Evolutionary conservation across 306 rosid genomes (phyloP), one percentile per base, ranked within the genome.

Genomic region (Heteromeles arbutifolia): DNA sequence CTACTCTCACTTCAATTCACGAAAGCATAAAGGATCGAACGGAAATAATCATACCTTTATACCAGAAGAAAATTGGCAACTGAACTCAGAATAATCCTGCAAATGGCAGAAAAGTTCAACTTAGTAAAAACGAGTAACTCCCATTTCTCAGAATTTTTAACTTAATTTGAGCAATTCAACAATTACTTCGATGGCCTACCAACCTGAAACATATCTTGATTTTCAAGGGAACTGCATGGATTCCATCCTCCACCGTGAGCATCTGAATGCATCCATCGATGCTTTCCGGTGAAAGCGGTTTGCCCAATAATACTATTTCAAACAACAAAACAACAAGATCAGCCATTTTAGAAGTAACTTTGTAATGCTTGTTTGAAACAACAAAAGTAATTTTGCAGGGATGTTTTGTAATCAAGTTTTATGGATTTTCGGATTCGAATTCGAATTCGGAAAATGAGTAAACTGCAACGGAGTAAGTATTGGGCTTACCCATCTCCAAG

Each of bases 401-500:
- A 58, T 41, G 70, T 25, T 56, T 50, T 78, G 45, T 5, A 26
- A 70, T 18, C 32, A 8, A 21, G 41, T 22, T 67, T 17, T 22
- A 17, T 19, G 12, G 52, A 76, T 59, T 17, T 41, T 22, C 24
- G 12, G 52, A 76, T 53, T 66, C 31, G 45, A 28, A 61, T 41
- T 19, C 29, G 5, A 28, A 61, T 41, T 19, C 29, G 5, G 72
- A 17, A 9, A 34, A 48, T 75, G 72, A 29, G 59, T 12, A 7
- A 48, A 48, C 54, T 4, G 21, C 5, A 15, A 15, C 3, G 21
- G 54, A 48, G 54, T 48, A 66, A 69, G 25, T 37, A 29, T 43
- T 45, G 15, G 57, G 68, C 84, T 22, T 88, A 91, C 98, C 98
- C 98, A 88, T 93, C 91, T 50, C 97, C 96, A 56, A 89, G 78